Percentiles rank a stretch among this genome's conserved stretches.
Evolutionary conservation across 306 rosid genomes (phyloP).

Genomic region (Crataegus laevigata): DNA sequence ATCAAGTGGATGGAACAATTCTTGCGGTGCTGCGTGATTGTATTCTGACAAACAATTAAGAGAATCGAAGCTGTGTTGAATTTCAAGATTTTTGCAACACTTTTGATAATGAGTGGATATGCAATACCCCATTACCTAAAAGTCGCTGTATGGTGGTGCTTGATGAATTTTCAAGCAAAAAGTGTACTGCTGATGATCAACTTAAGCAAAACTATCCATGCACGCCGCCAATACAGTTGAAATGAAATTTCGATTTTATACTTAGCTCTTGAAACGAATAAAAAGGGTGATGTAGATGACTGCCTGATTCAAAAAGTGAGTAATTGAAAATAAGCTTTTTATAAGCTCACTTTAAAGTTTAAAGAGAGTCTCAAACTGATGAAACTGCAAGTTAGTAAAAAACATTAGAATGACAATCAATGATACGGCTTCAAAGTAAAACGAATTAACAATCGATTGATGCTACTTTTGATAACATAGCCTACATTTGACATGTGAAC

Average conservation of each 20-base stretch:
- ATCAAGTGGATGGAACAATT: slow-evolving; percentile 39
- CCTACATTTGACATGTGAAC: too few relatives aligned
- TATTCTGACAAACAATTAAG: slow-evolving; percentile 71
- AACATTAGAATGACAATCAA: neutral
- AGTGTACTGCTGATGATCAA: slow-evolving; percentile 36
- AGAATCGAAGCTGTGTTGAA: slow-evolving; percentile 81
- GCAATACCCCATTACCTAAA: slow-evolving; percentile 87
- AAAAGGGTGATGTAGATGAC: too few relatives aligned
- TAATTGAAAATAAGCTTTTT: too few relatives aligned
- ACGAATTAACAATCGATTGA: neutral
- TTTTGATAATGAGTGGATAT: slow-evolving; percentile 63
- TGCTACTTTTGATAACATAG: slow-evolving; percentile 3
- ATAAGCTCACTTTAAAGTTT: too few relatives aligned
- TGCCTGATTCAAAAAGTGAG: too few relatives aligned
- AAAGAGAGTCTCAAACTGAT: too few relatives aligned
- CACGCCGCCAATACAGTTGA: slow-evolving; percentile 2
- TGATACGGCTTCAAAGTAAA: neutral
- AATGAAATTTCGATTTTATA: slow-evolving; percentile 52
- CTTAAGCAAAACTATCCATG: slow-evolving; percentile 26
- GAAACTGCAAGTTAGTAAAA: too few relatives aligned
- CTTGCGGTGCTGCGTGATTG: slow-evolving; percentile 70
- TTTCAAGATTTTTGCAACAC: slow-evolving; percentile 81
- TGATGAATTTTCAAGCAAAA: slow-evolving; percentile 72
- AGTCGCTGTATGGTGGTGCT: slow-evolving; percentile 54
- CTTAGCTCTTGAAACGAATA: slow-evolving; percentile 39